phyloP scores from a whole-genome alignment of 1,284 basidiomycete genomes.

The Kwoniella shivajii region DNA sequence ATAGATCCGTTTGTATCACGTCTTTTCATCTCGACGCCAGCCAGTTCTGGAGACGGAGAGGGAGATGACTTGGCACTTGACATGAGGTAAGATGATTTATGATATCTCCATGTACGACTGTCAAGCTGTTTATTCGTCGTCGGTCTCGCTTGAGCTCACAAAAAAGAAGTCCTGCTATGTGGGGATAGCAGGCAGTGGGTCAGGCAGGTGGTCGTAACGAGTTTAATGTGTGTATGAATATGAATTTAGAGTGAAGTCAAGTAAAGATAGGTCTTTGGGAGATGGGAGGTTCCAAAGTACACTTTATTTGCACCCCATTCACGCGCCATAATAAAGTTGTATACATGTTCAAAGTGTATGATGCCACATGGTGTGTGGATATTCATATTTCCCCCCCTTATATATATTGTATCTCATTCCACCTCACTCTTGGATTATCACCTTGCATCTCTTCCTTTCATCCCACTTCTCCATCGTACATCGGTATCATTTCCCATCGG shows the following conservation, averaged over 20 bases:
- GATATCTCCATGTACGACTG: too few species aligned
- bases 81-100: constrained; percentile 10
- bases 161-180: too few species aligned
- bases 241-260: too few species aligned
- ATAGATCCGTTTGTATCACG: not conserved
- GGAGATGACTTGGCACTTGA: constrained; percentile 12
- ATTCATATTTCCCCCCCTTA: not conserved
- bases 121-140: too few species aligned
- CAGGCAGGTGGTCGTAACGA: too few species aligned
- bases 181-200: too few species aligned
- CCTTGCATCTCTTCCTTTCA: not conserved
- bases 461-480: constrained; percentile 7
- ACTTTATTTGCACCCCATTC: not conserved
- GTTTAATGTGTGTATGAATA: too few species aligned
- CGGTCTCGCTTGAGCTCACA: too few species aligned
- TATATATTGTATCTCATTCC: not conserved
- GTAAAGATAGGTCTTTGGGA: not conserved
- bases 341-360: not conserved
- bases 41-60: constrained; percentile 8
- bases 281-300: not conserved
- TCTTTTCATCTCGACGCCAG: not conserved
- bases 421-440: not conserved
- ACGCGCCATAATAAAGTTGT: not conserved
- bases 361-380: not conserved
- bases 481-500: not conserved